A percentile compares a stretch with the other conserved stretches of the same genome.
Evolutionary conservation across 108 stramenopile genomes (phyloP).

Genomic region (Cyclotella baltica): DNA sequence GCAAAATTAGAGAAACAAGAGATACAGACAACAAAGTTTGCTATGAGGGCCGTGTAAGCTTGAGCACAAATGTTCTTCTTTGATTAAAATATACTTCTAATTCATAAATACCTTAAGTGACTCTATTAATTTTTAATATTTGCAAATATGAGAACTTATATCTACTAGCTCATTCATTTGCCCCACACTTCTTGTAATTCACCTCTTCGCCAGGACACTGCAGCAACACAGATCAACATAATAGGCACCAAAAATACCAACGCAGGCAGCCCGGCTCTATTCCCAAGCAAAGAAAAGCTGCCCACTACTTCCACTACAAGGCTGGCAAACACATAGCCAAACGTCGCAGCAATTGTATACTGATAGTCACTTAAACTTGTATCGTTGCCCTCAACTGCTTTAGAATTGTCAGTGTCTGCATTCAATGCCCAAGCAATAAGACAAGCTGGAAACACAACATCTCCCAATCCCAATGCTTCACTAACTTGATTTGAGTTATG

Average conservation of each 20-base stretch:
- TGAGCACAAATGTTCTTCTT: too few species aligned
- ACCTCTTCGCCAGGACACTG: slow-evolving; percentile 20
- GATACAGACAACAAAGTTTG: too few species aligned
- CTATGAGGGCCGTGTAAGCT: too few species aligned
- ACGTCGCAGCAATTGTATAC: slow-evolving; percentile 39
- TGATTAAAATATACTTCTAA: too few species aligned
- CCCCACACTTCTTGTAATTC: slow-evolving; percentile 47
- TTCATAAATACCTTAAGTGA: too few species aligned
- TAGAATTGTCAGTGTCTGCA: slow-evolving; percentile 30
- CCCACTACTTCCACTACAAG: slow-evolving; percentile 52
- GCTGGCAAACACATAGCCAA: slow-evolving; percentile 55
- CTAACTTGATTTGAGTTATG: slow-evolving; percentile 29
- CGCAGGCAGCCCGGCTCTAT: slow-evolving; percentile 51
- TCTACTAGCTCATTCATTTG: background rate
- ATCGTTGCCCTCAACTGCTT: background rate
- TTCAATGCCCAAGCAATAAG: slow-evolving; percentile 50
- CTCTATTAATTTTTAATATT: too few species aligned
- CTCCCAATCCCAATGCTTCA: slow-evolving; percentile 62
- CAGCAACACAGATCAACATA: slow-evolving; percentile 50
- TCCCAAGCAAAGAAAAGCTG: slow-evolving; percentile 37
- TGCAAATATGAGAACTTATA: background rate
- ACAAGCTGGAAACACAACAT: slow-evolving; percentile 65
- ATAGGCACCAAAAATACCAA: slow-evolving; percentile 58
- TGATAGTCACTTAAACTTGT: background rate
- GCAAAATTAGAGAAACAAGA: too few species aligned